Conservation (phyloP, 129 eudicot species). For the Oenanthe sinensis region DNA sequence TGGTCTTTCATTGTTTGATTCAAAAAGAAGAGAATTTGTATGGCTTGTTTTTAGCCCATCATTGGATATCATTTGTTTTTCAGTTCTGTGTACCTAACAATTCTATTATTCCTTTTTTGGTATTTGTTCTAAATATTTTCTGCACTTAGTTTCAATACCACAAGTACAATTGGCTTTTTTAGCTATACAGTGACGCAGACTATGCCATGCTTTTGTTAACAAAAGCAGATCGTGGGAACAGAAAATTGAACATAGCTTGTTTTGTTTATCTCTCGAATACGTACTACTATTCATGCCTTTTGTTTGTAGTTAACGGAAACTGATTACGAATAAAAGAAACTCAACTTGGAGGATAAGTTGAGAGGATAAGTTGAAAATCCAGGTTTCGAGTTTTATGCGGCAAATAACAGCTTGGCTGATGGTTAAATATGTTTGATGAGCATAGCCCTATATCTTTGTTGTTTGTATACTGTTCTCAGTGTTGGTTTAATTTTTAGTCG, state of each 20-base stretch:
- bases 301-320: not conserved
- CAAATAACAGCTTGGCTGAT: not conserved
- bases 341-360: not conserved
- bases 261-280: not conserved
- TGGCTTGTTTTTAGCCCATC: not conserved
- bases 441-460: not conserved
- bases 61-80: not conserved
- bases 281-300: not conserved
- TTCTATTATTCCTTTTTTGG: not conserved
- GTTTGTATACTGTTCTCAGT: not conserved
- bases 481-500: no score
- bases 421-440: not conserved
- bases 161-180: not conserved
- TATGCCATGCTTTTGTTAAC: not conserved
- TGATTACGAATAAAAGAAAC: not conserved
- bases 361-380: not conserved
- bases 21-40: not conserved
- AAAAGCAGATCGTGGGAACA: not conserved
- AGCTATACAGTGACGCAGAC: not conserved
- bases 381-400: not conserved
- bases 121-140: not conserved
- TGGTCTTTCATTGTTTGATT: not conserved
- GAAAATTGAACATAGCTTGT: not conserved
- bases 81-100: not conserved
- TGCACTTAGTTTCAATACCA: not conserved